phyloP scores from a whole-genome alignment of 805 yeast species.

The Danielia reshetovae region DNA sequence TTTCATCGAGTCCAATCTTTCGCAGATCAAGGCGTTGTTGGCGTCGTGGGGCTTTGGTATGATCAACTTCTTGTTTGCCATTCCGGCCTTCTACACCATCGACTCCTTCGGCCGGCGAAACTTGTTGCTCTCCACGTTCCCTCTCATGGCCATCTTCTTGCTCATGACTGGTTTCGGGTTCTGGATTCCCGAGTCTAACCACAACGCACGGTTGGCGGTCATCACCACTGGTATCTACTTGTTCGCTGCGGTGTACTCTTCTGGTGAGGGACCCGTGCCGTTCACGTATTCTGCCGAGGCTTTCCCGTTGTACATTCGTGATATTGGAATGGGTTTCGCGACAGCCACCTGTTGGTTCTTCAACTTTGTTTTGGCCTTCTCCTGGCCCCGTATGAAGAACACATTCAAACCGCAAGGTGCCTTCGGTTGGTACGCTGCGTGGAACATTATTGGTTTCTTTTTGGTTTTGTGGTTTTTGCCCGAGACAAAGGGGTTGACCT shows the following conservation, averaged over 20 bases:
- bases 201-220: constrained; percentile 58
- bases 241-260: constrained; percentile 69
- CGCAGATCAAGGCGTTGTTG: constrained; percentile 57
- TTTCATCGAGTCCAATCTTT: constrained; percentile 63
- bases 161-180: constrained; percentile 67
- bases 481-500: constrained; percentile 66
- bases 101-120: constrained; percentile 74
- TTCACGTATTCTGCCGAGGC: constrained; percentile 87
- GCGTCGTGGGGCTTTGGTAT: constrained; percentile 89
- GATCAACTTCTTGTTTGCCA: constrained; percentile 73
- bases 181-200: constrained; percentile 49
- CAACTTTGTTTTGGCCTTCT: constrained; percentile 64
- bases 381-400: constrained; percentile 71
- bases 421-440: constrained; percentile 83
- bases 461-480: constrained; percentile 69
- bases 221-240: constrained; percentile 72
- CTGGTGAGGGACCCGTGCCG: constrained; percentile 89
- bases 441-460: constrained; percentile 71
- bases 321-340: constrained; percentile 76
- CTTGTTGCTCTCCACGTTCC: constrained; percentile 55
- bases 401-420: constrained; percentile 81
- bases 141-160: constrained; percentile 57
- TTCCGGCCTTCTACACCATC: constrained; percentile 78
- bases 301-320: constrained; percentile 74
- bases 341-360: constrained; percentile 75